Conservation (phyloP, 768 basidiomycete species). For the Termitomyces sp. region DNA sequence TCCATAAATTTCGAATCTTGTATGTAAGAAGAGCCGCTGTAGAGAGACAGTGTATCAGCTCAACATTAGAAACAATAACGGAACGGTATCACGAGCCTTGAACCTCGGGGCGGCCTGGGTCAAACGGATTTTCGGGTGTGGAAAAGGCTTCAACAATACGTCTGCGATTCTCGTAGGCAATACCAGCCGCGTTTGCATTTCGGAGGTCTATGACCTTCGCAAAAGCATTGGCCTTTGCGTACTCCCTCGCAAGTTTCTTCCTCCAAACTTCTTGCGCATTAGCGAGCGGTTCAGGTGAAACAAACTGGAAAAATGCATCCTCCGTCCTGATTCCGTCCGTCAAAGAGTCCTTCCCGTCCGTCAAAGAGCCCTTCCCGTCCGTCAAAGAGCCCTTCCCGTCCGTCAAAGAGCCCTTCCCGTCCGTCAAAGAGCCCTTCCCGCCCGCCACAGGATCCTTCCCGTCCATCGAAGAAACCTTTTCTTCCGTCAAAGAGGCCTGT, state of each 20-base stretch:
- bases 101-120: slow-evolving; percentile 83
- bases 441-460: slow-evolving; percentile 12
- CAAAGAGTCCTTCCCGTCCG: no score
- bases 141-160: slow-evolving; percentile 82
- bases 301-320: neutral
- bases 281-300: slow-evolving; percentile 4
- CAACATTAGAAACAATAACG: neutral
- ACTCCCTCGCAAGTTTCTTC: slow-evolving; percentile 27
- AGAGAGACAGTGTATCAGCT: neutral
- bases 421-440: neutral
- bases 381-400: neutral
- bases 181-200: slow-evolving; percentile 84
- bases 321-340: no score
- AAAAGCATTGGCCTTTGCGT: slow-evolving; percentile 48
- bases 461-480: slow-evolving; percentile 23
- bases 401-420: neutral
- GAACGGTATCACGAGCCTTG: slow-evolving; percentile 53
- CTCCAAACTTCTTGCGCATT: neutral
- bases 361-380: no score
- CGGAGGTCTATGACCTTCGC: slow-evolving; percentile 74
- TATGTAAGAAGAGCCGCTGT: slow-evolving; percentile 84
- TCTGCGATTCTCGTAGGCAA: slow-evolving; percentile 81
- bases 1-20: slow-evolving; percentile 78
- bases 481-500: slow-evolving; percentile 18
- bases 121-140: slow-evolving; percentile 53